These are phyloP conservation scores for Sparassis latifolia DNA, from an alignment of 1,284 basidiomycete genomes.

Conservation along the genomic window DNA sequence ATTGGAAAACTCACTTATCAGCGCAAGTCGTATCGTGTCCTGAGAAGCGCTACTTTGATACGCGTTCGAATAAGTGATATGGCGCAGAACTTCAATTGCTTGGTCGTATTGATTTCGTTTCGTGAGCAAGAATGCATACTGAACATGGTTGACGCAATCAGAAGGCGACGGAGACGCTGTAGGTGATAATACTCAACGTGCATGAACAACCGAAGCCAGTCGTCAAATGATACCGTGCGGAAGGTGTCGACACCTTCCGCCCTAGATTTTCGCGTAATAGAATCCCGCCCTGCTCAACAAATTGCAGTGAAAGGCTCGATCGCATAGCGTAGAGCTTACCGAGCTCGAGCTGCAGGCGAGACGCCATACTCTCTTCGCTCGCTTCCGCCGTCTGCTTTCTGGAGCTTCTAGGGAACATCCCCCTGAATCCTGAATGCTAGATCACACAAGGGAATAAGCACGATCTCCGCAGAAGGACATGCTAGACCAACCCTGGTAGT, in stretches of 20 bases:
- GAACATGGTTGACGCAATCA: not conserved
- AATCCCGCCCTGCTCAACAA: constrained; percentile 19
- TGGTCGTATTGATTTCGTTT: constrained; percentile 56
- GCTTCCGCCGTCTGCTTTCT: constrained; percentile 46
- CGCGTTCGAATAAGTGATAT: constrained; percentile 72
- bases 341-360: constrained; percentile 68
- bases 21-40: constrained; percentile 63
- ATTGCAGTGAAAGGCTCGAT: not conserved
- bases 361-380: constrained; percentile 69
- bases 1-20: constrained; percentile 51
- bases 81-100: constrained; percentile 76
- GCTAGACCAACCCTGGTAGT: constrained; percentile 55
- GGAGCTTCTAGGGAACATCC: constrained; percentile 54
- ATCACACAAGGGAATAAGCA: constrained; percentile 31
- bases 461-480: not conserved
- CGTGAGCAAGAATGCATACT: constrained; percentile 86
- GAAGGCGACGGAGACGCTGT: too few relatives aligned
- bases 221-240: constrained; percentile 77
- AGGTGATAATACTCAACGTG: constrained; percentile 44
- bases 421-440: constrained; percentile 39
- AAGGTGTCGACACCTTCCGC: constrained; percentile 38
- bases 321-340: constrained; percentile 33
- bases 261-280: constrained; percentile 27
- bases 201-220: constrained; percentile 84
- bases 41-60: constrained; percentile 65